A percentile compares a stretch with the other conserved stretches of the same genome.
These are phyloP conservation scores for Alternaria atra DNA, from an alignment of 2,329 filamentous ascomycete genomes.

Conservation along the genomic window DNA sequence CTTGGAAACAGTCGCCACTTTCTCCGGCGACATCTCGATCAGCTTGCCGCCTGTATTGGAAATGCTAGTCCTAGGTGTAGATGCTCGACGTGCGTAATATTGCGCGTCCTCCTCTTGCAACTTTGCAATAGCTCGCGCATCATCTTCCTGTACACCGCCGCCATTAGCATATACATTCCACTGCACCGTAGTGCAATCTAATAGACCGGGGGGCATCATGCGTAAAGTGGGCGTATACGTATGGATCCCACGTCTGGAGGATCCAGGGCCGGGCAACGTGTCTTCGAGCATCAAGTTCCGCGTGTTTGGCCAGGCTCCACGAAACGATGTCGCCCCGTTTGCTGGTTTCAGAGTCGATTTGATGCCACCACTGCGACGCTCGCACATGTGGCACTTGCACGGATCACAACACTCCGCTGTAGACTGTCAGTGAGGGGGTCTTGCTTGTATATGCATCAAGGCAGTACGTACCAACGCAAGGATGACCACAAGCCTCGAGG, in stretches of 20 bases:
- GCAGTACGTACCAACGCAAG: conserved; percentile 31
- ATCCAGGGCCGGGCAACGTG: conserved; percentile 5
- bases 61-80: background rate
- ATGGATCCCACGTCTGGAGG: background rate
- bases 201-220: background rate
- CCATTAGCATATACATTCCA: conserved; percentile 22
- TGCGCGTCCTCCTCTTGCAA: conserved; percentile 22
- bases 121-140: conserved; percentile 25
- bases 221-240: background rate
- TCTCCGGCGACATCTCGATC: conserved; percentile 28
- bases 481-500: conserved; percentile 39
- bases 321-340: conserved; percentile 8
- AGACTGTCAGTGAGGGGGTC: conserved; percentile 1
- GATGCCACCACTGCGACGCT: conserved; percentile 31
- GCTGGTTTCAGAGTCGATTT: conserved; percentile 37
- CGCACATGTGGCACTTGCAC: conserved; percentile 42
- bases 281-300: conserved; percentile 11
- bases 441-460: background rate
- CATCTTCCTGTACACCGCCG: conserved; percentile 28
- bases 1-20: conserved; percentile 9
- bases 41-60: conserved; percentile 13
- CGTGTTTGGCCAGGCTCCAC: conserved; percentile 1
- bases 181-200: conserved; percentile 9
- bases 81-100: conserved; percentile 15
- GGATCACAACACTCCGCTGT: conserved; percentile 38